Base-by-base conservation (phyloP, 179 eudicot genomes). In the Vitellaria paradoxa region DNA sequence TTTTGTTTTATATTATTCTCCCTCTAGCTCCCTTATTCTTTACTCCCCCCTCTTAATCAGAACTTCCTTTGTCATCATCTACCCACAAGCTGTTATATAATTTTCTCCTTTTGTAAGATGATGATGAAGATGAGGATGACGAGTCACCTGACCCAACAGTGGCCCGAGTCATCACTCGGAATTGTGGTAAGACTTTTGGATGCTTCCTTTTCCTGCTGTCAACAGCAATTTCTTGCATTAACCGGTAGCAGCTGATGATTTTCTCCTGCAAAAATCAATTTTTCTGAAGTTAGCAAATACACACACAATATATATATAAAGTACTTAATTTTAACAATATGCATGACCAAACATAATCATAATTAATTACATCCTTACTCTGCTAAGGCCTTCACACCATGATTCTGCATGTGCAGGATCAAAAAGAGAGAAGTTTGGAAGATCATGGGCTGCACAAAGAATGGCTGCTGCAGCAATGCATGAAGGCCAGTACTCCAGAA, bases 351-450 rank as follows among this genome's bases (percentile, higher is more conserved):
- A 2, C 15, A 23, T 23, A 74, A 74, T 74, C 69, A 65, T 21
- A n/a, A 49, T 55, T 45, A 52, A 30, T 30, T 61, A 30, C 11
- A 12, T 76, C 65, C 93, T 88, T 89, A 94, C 98, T 86, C 90
- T 91, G 81, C 85, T 82, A 60, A 94, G 89, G 52, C 98, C 98
- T 75, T 87, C 89, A 81, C 96, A 87, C 98, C 98, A 94, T 81
- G 93, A 87, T 72, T 85, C 93, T 68, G 94, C 94, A 77, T 82
- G 86, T 69, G 88, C 91, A 61, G 89, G 92, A 74, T 87, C 86
- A 52, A 87, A 76, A 73, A 82, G 82, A 69, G 98, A 86, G 82
- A 93, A 84, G 63, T 79, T 82, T 42, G 96, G 93, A 13, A 90
- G 65, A 73, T 91, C 91, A 84, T 84, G 89, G 67, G 97, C 90